These are phyloP conservation scores for Pseudogymnoascus sp. DNA, from an alignment of 2,329 filamentous ascomycete species.

Conservation along the genomic window DNA sequence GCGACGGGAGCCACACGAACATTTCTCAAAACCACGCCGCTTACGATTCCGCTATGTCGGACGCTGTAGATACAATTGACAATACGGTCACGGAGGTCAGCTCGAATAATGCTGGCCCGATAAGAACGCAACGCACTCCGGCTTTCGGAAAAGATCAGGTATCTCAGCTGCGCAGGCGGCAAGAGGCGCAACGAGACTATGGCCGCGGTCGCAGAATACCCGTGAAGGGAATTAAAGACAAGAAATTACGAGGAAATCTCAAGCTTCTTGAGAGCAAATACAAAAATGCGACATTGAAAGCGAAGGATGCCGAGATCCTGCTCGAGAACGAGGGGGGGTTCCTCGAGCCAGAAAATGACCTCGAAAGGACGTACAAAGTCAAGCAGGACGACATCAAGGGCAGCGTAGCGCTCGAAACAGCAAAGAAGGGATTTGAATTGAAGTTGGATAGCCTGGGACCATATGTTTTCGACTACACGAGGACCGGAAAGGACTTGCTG, in stretches of 20 bases:
- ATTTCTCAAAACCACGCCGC: neutral
- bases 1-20: neutral
- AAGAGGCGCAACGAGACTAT: constrained; percentile 68
- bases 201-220: constrained; percentile 75
- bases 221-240: constrained; percentile 71
- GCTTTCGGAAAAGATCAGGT: constrained; percentile 33
- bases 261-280: constrained; percentile 75
- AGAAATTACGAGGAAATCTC: constrained; percentile 79
- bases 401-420: constrained; percentile 72
- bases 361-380: constrained; percentile 90
- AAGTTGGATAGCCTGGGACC: constrained; percentile 78
- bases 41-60: constrained; percentile 16
- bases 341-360: constrained; percentile 77
- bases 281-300: constrained; percentile 70
- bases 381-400: constrained; percentile 77
- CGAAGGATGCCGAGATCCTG: constrained; percentile 92
- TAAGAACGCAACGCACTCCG: constrained; percentile 45
- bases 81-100: constrained; percentile 16
- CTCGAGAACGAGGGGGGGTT: constrained; percentile 82
- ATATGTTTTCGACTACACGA: constrained; percentile 81
- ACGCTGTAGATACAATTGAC: constrained; percentile 17
- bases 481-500: constrained; percentile 80
- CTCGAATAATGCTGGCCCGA: constrained; percentile 48
- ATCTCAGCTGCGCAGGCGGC: constrained; percentile 40
- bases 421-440: constrained; percentile 88